These are phyloP conservation scores for Sarcocystis neurona DNA, from an alignment of 169 alveolate genomes.

Conservation along the genomic window DNA sequence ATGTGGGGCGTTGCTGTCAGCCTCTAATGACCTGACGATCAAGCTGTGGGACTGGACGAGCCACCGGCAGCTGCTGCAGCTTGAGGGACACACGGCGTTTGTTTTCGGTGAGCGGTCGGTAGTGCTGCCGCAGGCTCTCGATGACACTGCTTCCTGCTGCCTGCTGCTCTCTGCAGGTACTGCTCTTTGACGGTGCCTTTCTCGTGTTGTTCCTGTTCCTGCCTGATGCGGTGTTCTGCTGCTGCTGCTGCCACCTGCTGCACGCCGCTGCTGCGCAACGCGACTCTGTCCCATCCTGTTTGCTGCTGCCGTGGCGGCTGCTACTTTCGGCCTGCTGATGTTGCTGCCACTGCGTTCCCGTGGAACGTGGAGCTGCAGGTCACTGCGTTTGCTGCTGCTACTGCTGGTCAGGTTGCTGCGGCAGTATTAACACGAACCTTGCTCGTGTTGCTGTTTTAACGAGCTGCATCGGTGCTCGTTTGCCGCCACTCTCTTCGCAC, in stretches of 20 bases:
- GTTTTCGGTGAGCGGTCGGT: conserved; percentile 24
- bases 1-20: neutral
- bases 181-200: neutral
- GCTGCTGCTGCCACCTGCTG: neutral
- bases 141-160: neutral
- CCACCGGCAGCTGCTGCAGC: neutral
- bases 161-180: neutral
- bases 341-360: neutral
- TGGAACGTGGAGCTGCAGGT: neutral
- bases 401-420: neutral
- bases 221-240: neutral
- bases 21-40: conserved; percentile 28
- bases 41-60: conserved; percentile 30
- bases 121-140: neutral
- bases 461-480: neutral
- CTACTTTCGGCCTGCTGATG: neutral
- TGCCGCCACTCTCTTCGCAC: neutral
- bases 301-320: too few relatives aligned
- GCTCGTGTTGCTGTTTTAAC: neutral
- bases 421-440: neutral
- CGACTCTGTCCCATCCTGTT: neutral
- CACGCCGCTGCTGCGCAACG: neutral
- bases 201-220: neutral
- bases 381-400: neutral
- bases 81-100: conserved; percentile 39